A percentile compares a stretch with the other conserved stretches of the same genome.
These are phyloP conservation scores for Yamadazyma conglobata DNA, from an alignment of 1,139 yeast genomes.

Conservation along the genomic window DNA sequence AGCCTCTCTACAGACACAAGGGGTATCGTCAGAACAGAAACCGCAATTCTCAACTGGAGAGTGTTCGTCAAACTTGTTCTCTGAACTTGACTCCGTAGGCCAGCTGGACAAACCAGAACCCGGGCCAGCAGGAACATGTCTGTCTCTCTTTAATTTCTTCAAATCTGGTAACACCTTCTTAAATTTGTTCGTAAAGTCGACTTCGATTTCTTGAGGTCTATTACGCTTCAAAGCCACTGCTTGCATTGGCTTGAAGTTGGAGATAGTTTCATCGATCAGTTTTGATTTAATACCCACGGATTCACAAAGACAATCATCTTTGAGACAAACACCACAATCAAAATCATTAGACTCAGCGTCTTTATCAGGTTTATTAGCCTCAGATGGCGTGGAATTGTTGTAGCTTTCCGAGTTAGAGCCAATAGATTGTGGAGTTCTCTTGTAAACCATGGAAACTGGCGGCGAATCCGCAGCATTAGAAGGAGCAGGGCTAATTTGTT, in stretches of 20 bases:
- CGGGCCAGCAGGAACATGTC: slow-evolving; percentile 1
- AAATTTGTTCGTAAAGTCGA: slow-evolving; percentile 55
- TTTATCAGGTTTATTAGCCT: neutral
- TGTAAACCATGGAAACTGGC: slow-evolving; percentile 15
- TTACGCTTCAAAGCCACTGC: slow-evolving; percentile 54
- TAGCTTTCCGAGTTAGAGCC: slow-evolving; percentile 5
- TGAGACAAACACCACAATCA: slow-evolving; percentile 65
- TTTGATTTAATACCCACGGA: slow-evolving; percentile 51
- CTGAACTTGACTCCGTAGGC: too few species aligned
- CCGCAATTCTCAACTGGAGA: slow-evolving; percentile 82
- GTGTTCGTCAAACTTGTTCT: slow-evolving; percentile 28
- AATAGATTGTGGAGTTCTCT: neutral
- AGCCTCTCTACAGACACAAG: slow-evolving; percentile 88
- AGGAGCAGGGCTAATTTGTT: slow-evolving; percentile 55
- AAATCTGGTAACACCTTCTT: slow-evolving; percentile 42
- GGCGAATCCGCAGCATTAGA: slow-evolving; percentile 50
- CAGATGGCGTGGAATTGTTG: slow-evolving; percentile 3
- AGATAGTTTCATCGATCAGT: slow-evolving; percentile 31
- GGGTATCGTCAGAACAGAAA: slow-evolving; percentile 87
- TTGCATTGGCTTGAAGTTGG: slow-evolving; percentile 51
- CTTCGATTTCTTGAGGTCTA: slow-evolving; percentile 31
- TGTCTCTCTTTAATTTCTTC: slow-evolving; percentile 21
- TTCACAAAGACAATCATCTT: slow-evolving; percentile 71
- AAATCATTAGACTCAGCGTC: slow-evolving; percentile 15
- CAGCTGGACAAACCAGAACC: too few species aligned